A percentile compares a stretch with the other conserved stretches of the same genome.
phyloP scores from a whole-genome alignment of 768 basidiomycete species.

The Ephemerocybe angulata region DNA sequence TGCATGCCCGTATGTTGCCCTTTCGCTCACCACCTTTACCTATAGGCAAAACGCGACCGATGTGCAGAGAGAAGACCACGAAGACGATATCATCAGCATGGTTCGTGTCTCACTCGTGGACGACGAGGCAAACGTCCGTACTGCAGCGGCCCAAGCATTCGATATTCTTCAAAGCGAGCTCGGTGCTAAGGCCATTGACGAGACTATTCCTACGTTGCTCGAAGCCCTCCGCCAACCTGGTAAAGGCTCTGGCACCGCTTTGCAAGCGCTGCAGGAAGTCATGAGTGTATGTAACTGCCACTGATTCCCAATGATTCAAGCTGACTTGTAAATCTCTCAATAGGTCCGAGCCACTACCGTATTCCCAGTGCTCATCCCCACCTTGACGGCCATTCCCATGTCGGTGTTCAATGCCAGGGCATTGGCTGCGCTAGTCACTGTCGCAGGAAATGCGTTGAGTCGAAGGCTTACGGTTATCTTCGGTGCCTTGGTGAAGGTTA shows the following conservation, averaged over 20 bases:
- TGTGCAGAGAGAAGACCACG: constrained; percentile 79
- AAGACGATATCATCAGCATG: constrained; percentile 82
- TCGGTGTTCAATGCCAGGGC: constrained; percentile 94
- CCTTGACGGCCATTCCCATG: constrained; percentile 86
- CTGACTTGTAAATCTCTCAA: constrained; percentile 2
- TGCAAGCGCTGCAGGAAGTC: constrained; percentile 90
- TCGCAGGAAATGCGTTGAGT: constrained; percentile 89
- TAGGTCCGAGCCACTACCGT: constrained; percentile 92
- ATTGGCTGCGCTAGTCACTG: constrained; percentile 84
- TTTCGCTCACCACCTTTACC: constrained; percentile 7
- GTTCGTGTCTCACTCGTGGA: constrained; percentile 86
- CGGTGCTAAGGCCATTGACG: constrained; percentile 88
- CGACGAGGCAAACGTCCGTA: constrained; percentile 76
- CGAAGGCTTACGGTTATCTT: constrained; percentile 77
- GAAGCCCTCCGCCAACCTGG: constrained; percentile 93
- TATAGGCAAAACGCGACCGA: constrained; percentile 80
- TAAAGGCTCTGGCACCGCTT: constrained; percentile 89
- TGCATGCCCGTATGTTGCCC: background rate
- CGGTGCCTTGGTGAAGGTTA: constrained; percentile 71
- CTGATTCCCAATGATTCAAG: background rate
- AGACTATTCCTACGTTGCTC: constrained; percentile 92
- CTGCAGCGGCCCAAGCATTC: constrained; percentile 85
- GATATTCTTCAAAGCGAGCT: constrained; percentile 91
- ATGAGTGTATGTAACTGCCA: constrained; percentile 65
- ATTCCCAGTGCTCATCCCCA: constrained; percentile 96